Evolutionary conservation across 2,329 filamentous ascomycete species (phyloP), one percentile per base, ranked within the genome.

Genomic region (Leptodontidium sp.): DNA sequence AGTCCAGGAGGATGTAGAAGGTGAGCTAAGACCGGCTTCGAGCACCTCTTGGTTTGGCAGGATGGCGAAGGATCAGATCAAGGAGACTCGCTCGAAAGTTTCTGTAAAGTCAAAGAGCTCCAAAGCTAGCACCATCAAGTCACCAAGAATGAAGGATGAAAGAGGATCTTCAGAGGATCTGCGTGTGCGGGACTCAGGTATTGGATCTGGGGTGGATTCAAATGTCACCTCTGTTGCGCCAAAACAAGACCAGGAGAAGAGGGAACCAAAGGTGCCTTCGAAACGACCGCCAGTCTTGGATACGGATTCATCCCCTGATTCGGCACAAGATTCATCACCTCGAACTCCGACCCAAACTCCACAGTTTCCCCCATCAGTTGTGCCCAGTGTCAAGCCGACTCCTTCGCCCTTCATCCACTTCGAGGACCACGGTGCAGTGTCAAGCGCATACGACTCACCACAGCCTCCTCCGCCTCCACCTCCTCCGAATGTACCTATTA

Each of bases 401-500:
- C 75, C 77, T 40, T 77, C 77, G 47, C 75, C 76, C 29, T 78
- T 77, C 49, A 71, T 76, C 75, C 78, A 72, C 67, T 78, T 78
- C 83, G 81, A 80, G 79, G 35, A 74, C 73, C 70, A 71, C 11
- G 72, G 73, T 65, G 52, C 70, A 21, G 69, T 70, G 49, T 73
- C 70, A 50, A 66, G 79, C 77, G 45, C 75, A 52, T 75, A 75
- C 64, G 71, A 75, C 53, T 78, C 75, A 15, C 75, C 76, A 50
- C 74, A 73, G 17, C 88, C 93, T 1, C 93, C 93, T 0, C 93
- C 94, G 0, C 94, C 92, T 1, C 91, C 93, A 0, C 90, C 91
- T 0, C 87, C 73, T 82, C 90, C 63, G 73, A 70, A 72, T 68
- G 77, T 86, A 50, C 84, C 87, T 45, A 84, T 90, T 53, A 89